Percentiles rank a stretch among this genome's conserved stretches.
phyloP scores from a whole-genome alignment of 1,284 basidiomycete species.

The Tremellales sp. region DNA sequence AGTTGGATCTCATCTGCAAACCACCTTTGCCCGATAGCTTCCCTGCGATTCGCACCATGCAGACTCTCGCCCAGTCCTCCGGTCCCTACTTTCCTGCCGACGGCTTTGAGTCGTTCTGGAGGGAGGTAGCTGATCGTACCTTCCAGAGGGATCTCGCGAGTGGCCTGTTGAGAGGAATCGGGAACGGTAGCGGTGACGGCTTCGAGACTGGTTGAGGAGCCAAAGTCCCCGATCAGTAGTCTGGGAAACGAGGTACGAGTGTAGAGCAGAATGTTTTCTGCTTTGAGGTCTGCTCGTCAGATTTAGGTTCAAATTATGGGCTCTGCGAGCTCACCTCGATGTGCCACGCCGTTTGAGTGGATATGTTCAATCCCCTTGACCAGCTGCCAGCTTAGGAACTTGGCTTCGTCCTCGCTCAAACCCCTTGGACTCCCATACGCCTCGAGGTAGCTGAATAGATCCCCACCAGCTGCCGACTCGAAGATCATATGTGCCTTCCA shows the following conservation, averaged over 20 bases:
- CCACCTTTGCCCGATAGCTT: conserved; percentile 14
- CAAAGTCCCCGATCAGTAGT: conserved; percentile 79
- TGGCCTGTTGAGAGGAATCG: not conserved
- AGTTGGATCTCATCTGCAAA: conserved; percentile 14
- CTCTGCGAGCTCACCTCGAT: conserved; percentile 59
- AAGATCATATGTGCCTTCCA: conserved; percentile 64
- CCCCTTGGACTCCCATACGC: conserved; percentile 47
- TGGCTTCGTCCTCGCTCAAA: conserved; percentile 71
- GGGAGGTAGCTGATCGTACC: conserved; percentile 20
- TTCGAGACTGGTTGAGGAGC: conserved; percentile 42
- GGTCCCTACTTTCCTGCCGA: not conserved
- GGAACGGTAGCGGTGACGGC: conserved; percentile 6
- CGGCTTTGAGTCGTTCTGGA: conserved; percentile 18
- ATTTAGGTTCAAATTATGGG: not conserved
- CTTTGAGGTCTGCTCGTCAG: conserved; percentile 65
- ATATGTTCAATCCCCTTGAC: conserved; percentile 67
- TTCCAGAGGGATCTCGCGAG: not conserved
- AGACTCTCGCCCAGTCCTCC: conserved; percentile 5
- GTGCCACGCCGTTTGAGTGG: conserved; percentile 68
- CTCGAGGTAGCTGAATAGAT: conserved; percentile 73
- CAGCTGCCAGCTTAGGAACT: conserved; percentile 77
- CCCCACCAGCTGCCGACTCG: conserved; percentile 68
- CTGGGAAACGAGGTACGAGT: conserved; percentile 72
- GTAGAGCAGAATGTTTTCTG: conserved; percentile 77
- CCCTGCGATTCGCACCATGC: conserved; percentile 4